These are phyloP conservation scores for Amanita brunnescens DNA, from an alignment of 768 basidiomycete genomes.

Conservation along the genomic window DNA sequence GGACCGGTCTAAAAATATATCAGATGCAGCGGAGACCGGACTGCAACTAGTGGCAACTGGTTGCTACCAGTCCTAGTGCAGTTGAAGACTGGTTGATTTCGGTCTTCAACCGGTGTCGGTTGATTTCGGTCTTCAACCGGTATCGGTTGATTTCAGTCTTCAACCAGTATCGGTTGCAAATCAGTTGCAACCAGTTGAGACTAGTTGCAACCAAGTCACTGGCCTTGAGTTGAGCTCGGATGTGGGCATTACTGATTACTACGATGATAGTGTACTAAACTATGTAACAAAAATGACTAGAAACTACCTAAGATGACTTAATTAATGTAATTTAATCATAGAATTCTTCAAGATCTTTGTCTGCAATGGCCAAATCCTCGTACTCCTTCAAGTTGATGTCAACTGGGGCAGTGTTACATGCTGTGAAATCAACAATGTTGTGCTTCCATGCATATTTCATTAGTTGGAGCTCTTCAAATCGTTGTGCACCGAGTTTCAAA, in stretches of 20 bases:
- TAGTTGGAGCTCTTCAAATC: background rate
- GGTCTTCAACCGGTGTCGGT: background rate
- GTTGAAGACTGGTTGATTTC: background rate
- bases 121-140: background rate
- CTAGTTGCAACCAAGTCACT: background rate
- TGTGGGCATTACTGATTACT: background rate
- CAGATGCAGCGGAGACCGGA: too few species aligned
- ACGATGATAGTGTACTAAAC: background rate
- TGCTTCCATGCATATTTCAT: background rate
- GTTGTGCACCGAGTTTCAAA: background rate
- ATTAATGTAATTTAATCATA: background rate
- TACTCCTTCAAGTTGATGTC: background rate
- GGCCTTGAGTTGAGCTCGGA: background rate
- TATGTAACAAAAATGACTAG: background rate
- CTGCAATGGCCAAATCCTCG: background rate
- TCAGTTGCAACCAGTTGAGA: background rate
- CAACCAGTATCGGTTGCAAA: background rate
- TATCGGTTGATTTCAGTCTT: background rate
- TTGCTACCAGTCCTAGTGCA: background rate
- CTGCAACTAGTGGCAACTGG: too few species aligned
- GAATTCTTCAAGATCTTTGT: background rate
- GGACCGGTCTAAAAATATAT: background rate
- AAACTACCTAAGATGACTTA: background rate
- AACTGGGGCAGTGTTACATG: background rate
- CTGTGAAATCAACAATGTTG: background rate